Base-by-base conservation (phyloP, 345 rosid species). In the Zanthoxylum bungeanum region DNA sequence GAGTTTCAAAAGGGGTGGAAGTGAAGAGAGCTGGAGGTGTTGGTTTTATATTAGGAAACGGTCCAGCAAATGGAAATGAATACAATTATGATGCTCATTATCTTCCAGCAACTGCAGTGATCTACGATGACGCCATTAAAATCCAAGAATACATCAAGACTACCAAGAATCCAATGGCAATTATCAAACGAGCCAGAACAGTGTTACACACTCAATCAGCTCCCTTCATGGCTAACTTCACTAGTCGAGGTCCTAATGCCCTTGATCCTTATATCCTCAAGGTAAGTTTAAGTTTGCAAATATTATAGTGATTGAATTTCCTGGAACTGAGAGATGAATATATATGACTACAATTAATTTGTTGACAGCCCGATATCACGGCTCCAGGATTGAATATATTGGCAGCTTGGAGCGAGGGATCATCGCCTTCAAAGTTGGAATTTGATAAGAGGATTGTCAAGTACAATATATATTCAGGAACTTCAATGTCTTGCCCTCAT, bases 401-500 rank as follows among this genome's bases (percentile, higher is more conserved):
- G 51, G 97, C 98, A 12, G 97, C 98, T 6, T 92, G 97, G 97
- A 87, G 91, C 4, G 88, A 75, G 64, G 90, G 79, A 12, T 68
- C 78, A 34, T 56, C 92, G 0, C 91, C 91, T 0, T 76, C 82
- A 17, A 86, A 86, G 78, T 2, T 82, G 4, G 53, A 75, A 9
- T 14, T 39, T 1, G 97, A 94, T 69, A 64, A 70, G 7, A 78
- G 94, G 64, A 33, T 55, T 1, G 87, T 87, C 0, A 53, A 73
- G 56, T 94, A 66, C 68, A 88, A 85, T 34, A 6, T 90, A 0
- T 9, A 56, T 7, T 78, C 97, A 1, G 98, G 98, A 61, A 94
- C 98, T 74, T 94, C 98, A 3, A 94, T 94, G 98, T 76, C 98
- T 64, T 81, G 88, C 75, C 97, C 98, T 72, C 98, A 94, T 79